Percentiles rank a stretch among this genome's conserved stretches.
These are phyloP conservation scores for Backusella tuberculispora DNA, from an alignment of 192 early-diverging fungal species.

Conservation along the genomic window DNA sequence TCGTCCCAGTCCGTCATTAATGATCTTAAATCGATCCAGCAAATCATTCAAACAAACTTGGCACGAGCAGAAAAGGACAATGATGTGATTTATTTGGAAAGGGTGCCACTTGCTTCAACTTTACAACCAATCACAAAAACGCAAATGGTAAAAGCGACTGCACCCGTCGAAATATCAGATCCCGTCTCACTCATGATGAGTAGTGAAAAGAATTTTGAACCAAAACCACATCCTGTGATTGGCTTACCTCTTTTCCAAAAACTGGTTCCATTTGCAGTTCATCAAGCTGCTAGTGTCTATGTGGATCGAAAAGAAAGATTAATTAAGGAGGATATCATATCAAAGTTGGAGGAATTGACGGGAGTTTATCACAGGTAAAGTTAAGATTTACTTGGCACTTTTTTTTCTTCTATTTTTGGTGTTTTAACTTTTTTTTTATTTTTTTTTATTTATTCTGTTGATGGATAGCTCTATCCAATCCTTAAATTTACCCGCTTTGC, in stretches of 20 bases:
- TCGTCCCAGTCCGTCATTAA: constrained; percentile 32
- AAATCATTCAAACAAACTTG: constrained; percentile 38
- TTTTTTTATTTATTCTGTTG: background rate
- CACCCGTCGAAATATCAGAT: constrained; percentile 60
- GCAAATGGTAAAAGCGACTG: constrained; percentile 70
- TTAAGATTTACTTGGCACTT: background rate
- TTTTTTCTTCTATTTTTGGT: background rate
- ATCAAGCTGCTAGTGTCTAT: constrained; percentile 88
- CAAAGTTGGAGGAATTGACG: constrained; percentile 68
- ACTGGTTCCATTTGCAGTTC: constrained; percentile 89
- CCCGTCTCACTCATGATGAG: constrained; percentile 69
- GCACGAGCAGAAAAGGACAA: constrained; percentile 84
- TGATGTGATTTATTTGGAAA: constrained; percentile 87
- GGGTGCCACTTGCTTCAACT: constrained; percentile 64
- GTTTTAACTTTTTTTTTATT: background rate
- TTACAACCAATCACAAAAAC: constrained; percentile 66
- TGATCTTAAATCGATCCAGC: constrained; percentile 42
- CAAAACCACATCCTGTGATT: constrained; percentile 47
- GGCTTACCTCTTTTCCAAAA: constrained; percentile 80
- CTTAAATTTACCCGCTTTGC: constrained; percentile 30
- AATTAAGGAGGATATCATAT: constrained; percentile 68
- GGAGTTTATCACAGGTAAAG: constrained; percentile 66
- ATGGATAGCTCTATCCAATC: constrained; percentile 39
- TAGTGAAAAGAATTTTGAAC: constrained; percentile 45
- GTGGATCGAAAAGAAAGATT: constrained; percentile 80